These are phyloP conservation scores for Leptomonas pyrrhocoris DNA, from an alignment of 208 protist species.

Conservation along the genomic window DNA sequence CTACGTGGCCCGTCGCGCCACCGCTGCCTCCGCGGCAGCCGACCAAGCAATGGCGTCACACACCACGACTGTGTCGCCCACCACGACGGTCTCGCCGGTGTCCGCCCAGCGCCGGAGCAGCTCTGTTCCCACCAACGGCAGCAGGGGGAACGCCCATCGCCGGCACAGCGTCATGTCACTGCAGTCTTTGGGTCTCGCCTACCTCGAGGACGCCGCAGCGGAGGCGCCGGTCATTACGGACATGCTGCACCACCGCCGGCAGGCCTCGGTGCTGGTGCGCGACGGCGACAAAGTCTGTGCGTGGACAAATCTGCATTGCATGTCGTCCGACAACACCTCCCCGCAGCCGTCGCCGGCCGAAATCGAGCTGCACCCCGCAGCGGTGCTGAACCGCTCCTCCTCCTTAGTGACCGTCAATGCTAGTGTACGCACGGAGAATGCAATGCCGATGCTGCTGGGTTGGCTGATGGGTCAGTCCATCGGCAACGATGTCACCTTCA, in stretches of 20 bases:
- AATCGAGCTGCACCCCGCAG: too few species aligned
- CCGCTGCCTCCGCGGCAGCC: background rate
- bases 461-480: conserved; percentile 55
- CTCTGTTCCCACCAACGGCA: background rate
- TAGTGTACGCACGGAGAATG: conserved; percentile 12
- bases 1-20: background rate
- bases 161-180: conserved; percentile 7
- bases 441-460: conserved; percentile 41
- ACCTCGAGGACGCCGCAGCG: conserved; percentile 3
- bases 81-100: too few species aligned
- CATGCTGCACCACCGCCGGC: conserved; percentile 41
- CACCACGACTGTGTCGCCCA: background rate
- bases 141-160: background rate
- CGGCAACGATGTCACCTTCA: conserved; percentile 46
- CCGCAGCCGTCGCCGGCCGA: background rate
- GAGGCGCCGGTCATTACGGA: conserved; percentile 11
- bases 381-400: background rate
- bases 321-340: background rate
- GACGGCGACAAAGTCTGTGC: conserved; percentile 19
- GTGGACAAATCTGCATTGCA: conserved; percentile 44
- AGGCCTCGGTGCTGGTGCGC: conserved; percentile 20
- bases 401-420: too few species aligned
- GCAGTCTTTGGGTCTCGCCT: background rate
- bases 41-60: background rate
- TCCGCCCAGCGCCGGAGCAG: too few species aligned